phyloP scores from a whole-genome alignment of 306 rosid genomes.

The Benincasa hispida region DNA sequence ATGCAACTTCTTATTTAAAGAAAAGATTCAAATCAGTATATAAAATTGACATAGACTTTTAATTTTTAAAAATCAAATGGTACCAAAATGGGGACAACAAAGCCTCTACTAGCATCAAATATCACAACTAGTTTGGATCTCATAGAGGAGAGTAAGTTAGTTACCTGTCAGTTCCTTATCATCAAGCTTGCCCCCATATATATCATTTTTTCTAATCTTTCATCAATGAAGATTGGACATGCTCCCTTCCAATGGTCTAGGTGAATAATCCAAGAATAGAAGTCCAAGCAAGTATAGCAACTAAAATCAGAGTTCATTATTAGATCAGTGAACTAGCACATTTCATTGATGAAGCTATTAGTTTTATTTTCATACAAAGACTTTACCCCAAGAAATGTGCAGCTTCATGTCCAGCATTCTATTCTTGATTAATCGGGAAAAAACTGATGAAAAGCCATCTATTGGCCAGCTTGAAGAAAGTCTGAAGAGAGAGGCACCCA shows the following conservation, averaged over 20 bases:
- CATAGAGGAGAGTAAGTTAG: background rate
- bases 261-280: constrained; percentile 62
- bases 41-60: too few species aligned
- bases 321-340: background rate
- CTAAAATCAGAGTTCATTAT: constrained; percentile 7
- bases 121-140: background rate
- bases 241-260: constrained; percentile 94
- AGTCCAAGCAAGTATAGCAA: constrained; percentile 84
- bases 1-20: too few species aligned
- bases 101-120: background rate
- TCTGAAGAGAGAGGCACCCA: constrained; percentile 26
- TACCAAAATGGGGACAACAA: too few species aligned
- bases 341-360: background rate
- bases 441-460: constrained; percentile 64
- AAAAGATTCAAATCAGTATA: too few species aligned
- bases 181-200: constrained; percentile 89
- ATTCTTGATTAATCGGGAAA: constrained; percentile 89
- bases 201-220: constrained; percentile 68
- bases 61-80: too few species aligned
- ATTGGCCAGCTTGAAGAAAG: constrained; percentile 98
- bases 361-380: background rate
- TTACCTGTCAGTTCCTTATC: constrained; percentile 74
- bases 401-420: constrained; percentile 89
- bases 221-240: constrained; percentile 87
- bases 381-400: constrained; percentile 77